Evolutionary conservation across 2,329 filamentous ascomycete species (phyloP).

Genomic region (Sphaerulina musiva): DNA sequence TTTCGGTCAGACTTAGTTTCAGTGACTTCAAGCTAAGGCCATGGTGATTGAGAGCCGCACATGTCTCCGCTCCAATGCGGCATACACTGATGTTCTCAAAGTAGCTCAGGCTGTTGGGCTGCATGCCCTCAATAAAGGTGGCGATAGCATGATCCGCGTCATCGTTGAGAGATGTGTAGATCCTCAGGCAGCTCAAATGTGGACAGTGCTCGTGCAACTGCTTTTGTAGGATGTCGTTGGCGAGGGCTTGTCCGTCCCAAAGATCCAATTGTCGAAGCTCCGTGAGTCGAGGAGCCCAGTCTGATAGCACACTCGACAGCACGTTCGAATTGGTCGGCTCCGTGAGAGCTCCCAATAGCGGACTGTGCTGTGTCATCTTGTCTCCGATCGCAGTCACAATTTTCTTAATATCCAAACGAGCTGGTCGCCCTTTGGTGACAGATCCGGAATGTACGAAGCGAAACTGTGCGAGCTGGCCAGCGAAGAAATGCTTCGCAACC

Average conservation of each 20-base stretch:
- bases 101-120: slow-evolving; percentile 50
- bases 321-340: slow-evolving; percentile 41
- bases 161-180: slow-evolving; percentile 44
- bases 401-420: slow-evolving; percentile 36
- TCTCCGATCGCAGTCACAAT: slow-evolving; percentile 47
- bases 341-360: slow-evolving; percentile 48
- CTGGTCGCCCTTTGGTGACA: slow-evolving; percentile 22
- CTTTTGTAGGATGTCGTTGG: slow-evolving; percentile 46
- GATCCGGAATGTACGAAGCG: slow-evolving; percentile 32
- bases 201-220: slow-evolving; percentile 55
- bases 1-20: slow-evolving; percentile 45
- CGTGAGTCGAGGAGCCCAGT: slow-evolving; percentile 55
- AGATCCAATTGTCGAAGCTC: slow-evolving; percentile 55
- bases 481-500: slow-evolving; percentile 54
- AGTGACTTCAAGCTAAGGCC: slow-evolving; percentile 50
- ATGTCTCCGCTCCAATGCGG: slow-evolving; percentile 49
- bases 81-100: slow-evolving; percentile 55
- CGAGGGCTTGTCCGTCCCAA: slow-evolving; percentile 55
- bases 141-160: slow-evolving; percentile 44
- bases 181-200: slow-evolving; percentile 54
- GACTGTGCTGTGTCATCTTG: slow-evolving; percentile 34
- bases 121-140: slow-evolving; percentile 36
- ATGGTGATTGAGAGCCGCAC: slow-evolving; percentile 50
- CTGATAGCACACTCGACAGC: slow-evolving; percentile 47
- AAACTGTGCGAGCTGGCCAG: slow-evolving; percentile 42